phyloP scores from a whole-genome alignment of 2,329 filamentous ascomycete genomes.

The Penicillium sclerotiorum region DNA sequence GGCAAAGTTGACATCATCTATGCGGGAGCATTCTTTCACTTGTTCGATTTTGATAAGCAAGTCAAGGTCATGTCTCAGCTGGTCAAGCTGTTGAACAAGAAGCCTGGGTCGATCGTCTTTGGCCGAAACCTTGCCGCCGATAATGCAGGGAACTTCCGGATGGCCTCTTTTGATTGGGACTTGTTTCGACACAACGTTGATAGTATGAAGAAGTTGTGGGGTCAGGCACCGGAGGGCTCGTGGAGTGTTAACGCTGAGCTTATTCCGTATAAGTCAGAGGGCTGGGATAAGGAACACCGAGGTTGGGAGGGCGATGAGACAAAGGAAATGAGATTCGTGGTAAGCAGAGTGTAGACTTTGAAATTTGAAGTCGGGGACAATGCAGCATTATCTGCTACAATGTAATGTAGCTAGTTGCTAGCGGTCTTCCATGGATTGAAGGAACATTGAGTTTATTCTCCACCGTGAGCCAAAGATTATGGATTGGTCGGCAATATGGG shows the following conservation, averaged over 20 bases:
- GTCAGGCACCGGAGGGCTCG: background rate
- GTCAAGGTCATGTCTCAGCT: background rate
- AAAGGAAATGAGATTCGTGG: background rate
- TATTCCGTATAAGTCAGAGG: background rate
- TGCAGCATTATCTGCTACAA: too few species aligned
- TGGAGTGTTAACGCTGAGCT: background rate
- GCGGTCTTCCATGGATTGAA: too few species aligned
- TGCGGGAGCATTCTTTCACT: slow-evolving; percentile 10
- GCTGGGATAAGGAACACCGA: background rate
- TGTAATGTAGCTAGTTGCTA: too few species aligned
- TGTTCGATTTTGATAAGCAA: slow-evolving; percentile 6
- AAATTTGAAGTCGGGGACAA: too few species aligned
- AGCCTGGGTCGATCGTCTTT: background rate
- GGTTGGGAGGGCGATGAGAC: background rate
- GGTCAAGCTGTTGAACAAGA: background rate
- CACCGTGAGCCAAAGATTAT: too few species aligned
- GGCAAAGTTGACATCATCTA: slow-evolving; percentile 13
- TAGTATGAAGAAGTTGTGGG: background rate
- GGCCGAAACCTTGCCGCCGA: background rate
- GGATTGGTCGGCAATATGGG: too few species aligned
- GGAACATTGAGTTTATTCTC: too few species aligned
- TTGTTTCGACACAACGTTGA: background rate
- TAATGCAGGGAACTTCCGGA: background rate
- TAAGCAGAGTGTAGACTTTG: background rate
- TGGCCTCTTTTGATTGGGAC: background rate